Percentiles rank a stretch among this genome's conserved stretches.
These are phyloP conservation scores for Boletellus emodensis DNA, from an alignment of 768 basidiomycete species.

Conservation along the genomic window DNA sequence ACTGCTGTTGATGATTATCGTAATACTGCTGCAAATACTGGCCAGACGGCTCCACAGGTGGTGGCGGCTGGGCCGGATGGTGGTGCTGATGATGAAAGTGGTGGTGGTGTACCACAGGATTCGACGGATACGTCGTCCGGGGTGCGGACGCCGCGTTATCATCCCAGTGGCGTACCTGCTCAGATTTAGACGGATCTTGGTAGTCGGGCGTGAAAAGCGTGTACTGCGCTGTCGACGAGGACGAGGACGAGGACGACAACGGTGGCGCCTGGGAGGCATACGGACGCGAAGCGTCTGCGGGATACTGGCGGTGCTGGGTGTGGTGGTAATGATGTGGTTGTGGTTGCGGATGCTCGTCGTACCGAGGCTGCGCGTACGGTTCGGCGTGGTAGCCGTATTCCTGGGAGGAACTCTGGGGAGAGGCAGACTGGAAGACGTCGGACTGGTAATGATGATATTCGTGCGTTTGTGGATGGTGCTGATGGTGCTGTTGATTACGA, in stretches of 20 bases:
- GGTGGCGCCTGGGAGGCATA: not conserved
- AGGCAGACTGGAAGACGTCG: slow-evolving; percentile 8
- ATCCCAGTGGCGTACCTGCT: slow-evolving; percentile 15
- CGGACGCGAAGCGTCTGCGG: slow-evolving; percentile 8
- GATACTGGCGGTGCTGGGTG: slow-evolving; percentile 20
- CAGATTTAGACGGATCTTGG: slow-evolving; percentile 3
- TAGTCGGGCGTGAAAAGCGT: slow-evolving; percentile 1
- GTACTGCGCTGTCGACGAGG: slow-evolving; percentile 1
- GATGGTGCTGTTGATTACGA: not conserved
- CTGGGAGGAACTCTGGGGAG: slow-evolving; percentile 20
- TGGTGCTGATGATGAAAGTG: too few relatives aligned
- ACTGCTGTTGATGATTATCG: not conserved
- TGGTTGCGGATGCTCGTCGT: slow-evolving; percentile 17
- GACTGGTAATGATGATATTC: slow-evolving; percentile 14
- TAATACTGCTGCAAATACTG: slow-evolving; percentile 2
- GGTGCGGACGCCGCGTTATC: not conserved
- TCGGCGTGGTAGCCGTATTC: slow-evolving; percentile 13
- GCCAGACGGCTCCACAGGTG: not conserved
- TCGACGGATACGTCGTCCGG: too few relatives aligned
- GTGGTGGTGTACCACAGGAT: too few relatives aligned
- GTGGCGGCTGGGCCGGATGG: not conserved
- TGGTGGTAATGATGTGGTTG: slow-evolving; percentile 17
- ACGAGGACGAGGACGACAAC: too few relatives aligned
- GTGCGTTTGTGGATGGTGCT: not conserved
- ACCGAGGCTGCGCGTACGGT: slow-evolving; percentile 1